Base-by-base conservation (phyloP, 2,329 filamentous ascomycete species). In the Fusarium austroafricanum region DNA sequence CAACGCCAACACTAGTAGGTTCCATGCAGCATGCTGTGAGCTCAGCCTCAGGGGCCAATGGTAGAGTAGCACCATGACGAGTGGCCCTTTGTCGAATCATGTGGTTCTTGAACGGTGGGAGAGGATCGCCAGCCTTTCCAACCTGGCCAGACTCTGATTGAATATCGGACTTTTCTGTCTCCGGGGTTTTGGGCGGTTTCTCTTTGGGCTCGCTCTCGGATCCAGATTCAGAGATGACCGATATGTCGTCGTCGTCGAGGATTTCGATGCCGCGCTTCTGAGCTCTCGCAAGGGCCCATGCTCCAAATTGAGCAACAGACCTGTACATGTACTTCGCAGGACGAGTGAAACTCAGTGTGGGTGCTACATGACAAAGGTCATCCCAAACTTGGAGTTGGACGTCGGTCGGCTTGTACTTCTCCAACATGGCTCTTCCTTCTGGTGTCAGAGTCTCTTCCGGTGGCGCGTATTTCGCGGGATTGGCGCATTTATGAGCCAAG, bases 311-410 rank as follows among this genome's bases (percentile, higher is more conserved):
- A 1, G 96, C 92, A 52, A 97, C 89, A 2, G 93, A 92, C 46
- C 95, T 88, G 77, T 93, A 98, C 94, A 98, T 97, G 80, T 92
- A 92, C 77, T 98, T 98, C 44, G 95, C 96, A 1, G 96, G 96
- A n/a, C 90, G 87, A 0, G 95, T 98, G 77, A 97, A 98, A 73
- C 93, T 97, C n/a, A 98, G 84, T 0, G 94, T 97, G 1, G 95
- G 93, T 1, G 91, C 90, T 8, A 97, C 94, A 75, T 98, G 95
- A 73, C 96, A 98, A 4, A 98, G 82, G 72, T 97, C 92, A 59
- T 98, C 95, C 94, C 95, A 98, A 2, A 98, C 90, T 76, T 98
- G 96, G 3, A 99, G 84, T 76, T 97, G 94, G 1, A 98, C 95
- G 71, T 97, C 88, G 0, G 96, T 99, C 0, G 94, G 92, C 58